Conservation (phyloP, 495 filamentous ascomycete species). For the Penicillium angulare region DNA sequence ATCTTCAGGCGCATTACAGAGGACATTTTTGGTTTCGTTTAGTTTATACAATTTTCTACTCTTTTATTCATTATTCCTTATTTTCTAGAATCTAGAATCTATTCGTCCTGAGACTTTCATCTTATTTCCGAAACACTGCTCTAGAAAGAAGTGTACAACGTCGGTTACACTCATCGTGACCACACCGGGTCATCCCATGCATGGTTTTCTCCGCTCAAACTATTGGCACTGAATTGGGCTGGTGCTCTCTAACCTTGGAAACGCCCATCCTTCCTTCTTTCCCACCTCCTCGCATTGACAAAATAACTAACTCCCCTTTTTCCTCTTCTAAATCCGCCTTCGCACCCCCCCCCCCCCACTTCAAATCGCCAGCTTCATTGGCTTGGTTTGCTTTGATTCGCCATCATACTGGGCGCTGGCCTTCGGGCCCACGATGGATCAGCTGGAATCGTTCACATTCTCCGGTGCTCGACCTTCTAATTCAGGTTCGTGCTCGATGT, state of each 20-base stretch:
- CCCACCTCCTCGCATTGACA: constrained; percentile 14
- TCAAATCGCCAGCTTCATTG: constrained; percentile 13
- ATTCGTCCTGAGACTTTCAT: not conserved
- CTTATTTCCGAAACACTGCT: too few relatives aligned
- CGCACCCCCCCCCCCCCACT: constrained; percentile 7
- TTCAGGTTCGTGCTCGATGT: constrained; percentile 29
- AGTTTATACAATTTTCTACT: not conserved
- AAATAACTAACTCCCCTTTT: constrained; percentile 23
- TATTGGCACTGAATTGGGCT: constrained; percentile 19
- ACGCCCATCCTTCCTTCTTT: not conserved
- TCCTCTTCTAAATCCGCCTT: constrained; percentile 21
- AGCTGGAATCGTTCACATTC: constrained; percentile 24
- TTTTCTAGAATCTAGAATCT: not conserved
- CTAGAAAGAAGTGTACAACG: not conserved
- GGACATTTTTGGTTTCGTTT: constrained; percentile 4
- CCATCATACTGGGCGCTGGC: constrained; percentile 12
- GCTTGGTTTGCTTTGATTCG: constrained; percentile 6
- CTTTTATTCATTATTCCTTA: not conserved
- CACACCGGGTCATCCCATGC: constrained; percentile 16
- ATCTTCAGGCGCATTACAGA: constrained; percentile 19
- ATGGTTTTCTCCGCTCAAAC: not conserved
- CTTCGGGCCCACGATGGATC: constrained; percentile 30
- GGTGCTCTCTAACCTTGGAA: too few relatives aligned
- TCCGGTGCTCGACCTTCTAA: constrained; percentile 18
- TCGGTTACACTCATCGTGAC: constrained; percentile 14